Evolutionary conservation across 345 rosid species (phyloP).

Genomic region (Clarkia xantiana): DNA sequence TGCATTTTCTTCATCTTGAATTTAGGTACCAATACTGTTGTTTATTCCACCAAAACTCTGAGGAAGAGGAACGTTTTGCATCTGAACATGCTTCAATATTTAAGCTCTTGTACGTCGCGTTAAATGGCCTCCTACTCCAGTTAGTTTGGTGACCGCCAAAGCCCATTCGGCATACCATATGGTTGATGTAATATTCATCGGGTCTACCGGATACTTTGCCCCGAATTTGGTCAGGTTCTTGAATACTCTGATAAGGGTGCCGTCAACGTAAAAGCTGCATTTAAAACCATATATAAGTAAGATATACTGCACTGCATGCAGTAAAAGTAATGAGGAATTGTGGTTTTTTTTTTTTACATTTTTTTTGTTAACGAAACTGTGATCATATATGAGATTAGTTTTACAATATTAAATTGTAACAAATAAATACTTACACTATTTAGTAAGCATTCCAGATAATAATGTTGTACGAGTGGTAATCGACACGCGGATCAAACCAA

Average conservation of each 20-base stretch:
- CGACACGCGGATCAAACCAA: not conserved
- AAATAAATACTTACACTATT: not conserved
- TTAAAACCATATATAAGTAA: too few species aligned
- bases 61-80: slow-evolving; percentile 12
- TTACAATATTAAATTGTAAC: not conserved
- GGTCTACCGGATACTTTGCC: not conserved
- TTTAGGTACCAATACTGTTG: slow-evolving; percentile 17
- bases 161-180: not conserved
- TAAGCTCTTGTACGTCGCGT: not conserved
- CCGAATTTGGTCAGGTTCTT: not conserved
- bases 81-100: not conserved
- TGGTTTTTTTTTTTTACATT: too few species aligned
- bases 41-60: slow-evolving; percentile 49
- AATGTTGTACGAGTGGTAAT: not conserved
- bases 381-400: not conserved
- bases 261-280: not conserved
- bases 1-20: slow-evolving; percentile 2
- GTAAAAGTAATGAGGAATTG: too few species aligned
- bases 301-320: too few species aligned
- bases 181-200: not conserved
- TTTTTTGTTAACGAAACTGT: too few species aligned
- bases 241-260: not conserved
- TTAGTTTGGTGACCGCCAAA: not conserved
- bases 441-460: not conserved
- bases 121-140: not conserved